Base-by-base conservation (phyloP, 2,329 filamentous ascomycete species). In the Colletotrichum sp. region DNA sequence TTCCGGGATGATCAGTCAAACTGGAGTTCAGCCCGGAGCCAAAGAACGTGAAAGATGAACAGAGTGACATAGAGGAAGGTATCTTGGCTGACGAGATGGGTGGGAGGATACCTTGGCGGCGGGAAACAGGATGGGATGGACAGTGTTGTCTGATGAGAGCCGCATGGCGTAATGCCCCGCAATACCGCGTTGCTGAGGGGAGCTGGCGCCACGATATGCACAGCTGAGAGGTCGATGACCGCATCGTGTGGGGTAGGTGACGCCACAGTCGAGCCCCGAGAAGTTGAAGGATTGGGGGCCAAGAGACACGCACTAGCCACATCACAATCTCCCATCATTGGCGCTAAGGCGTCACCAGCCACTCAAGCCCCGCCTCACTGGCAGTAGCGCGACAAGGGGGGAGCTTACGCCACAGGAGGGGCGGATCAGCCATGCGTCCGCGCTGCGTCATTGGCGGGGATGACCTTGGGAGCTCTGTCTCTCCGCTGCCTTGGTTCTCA, bases 221-320 rank as follows among this genome's bases (percentile, higher is more conserved):
- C 55, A 68, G 52, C 68, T 72, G 34, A 64, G 24, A 8, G 24
- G 44, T 68, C 62, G 21, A 78, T 78, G 77, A 78, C 77, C 63
- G 77, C 71, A 77, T 78, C 44, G 3, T 77, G 62, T 77, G 77
- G 77, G 62, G 75, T 76, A 77, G 36, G 66, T 78, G 77, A 76
- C 77, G 77, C 75, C 75, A 78, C 77, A 77, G 26, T 57, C 30
- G 28, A 65, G 34, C 16, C 55, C 26, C 9, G 8, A n/a, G 18
- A 7, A 30, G 24, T 21, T 28, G 26, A 15, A 26, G 8, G 6
- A 26, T 59, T 67, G 62, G 67, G 57, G 67, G 67, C 26, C 72
- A 62, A 30, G 59, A n/a, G 18, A 49, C 5, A 44, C 36, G 13
- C 13, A 24, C 39, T 16, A 34, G 39, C 30, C 67, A 69, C 55